A percentile compares a stretch with the other conserved stretches of the same genome.
Conservation (phyloP, 1,284 basidiomycete genomes). For the Ganoderma boninense region DNA sequence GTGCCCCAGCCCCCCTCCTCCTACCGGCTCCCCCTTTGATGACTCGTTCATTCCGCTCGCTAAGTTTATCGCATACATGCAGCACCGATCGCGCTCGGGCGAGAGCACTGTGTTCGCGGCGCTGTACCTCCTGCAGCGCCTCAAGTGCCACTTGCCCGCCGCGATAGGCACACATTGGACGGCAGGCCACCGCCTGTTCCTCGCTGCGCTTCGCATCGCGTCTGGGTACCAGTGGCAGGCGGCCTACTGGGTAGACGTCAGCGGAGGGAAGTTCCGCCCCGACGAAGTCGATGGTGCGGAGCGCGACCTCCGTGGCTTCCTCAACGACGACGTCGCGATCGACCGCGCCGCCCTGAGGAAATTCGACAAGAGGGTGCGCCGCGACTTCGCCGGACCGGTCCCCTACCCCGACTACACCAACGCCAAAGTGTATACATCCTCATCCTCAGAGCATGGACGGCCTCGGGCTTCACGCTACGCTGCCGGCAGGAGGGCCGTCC, state of each 20-base stretch:
- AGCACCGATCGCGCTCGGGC: conserved; percentile 88
- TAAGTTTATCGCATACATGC: conserved; percentile 87
- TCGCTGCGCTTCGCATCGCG: conserved; percentile 93
- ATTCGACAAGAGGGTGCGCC: conserved; percentile 69
- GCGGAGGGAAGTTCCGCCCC: conserved; percentile 88
- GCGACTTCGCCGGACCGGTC: conserved; percentile 63
- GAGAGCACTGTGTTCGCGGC: conserved; percentile 85
- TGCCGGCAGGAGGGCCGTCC: background rate
- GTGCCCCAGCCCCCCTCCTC: background rate
- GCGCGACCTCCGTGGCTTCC: conserved; percentile 89
- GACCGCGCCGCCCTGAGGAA: conserved; percentile 68
- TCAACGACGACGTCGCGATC: conserved; percentile 89
- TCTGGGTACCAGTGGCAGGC: conserved; percentile 91
- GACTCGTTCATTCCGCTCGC: conserved; percentile 57
- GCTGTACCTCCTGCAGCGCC: conserved; percentile 83
- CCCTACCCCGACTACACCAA: conserved; percentile 45
- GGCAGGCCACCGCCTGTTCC: conserved; percentile 89
- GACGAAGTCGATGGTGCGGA: conserved; percentile 97
- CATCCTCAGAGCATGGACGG: no score
- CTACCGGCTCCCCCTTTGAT: background rate
- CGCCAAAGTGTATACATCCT: no score
- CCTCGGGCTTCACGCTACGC: background rate
- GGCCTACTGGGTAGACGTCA: conserved; percentile 96
- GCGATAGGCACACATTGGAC: conserved; percentile 77
- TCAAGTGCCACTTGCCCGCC: conserved; percentile 91